These are phyloP conservation scores for Cryphonectria japonica DNA, from an alignment of 2,329 filamentous ascomycete species.

Conservation along the genomic window DNA sequence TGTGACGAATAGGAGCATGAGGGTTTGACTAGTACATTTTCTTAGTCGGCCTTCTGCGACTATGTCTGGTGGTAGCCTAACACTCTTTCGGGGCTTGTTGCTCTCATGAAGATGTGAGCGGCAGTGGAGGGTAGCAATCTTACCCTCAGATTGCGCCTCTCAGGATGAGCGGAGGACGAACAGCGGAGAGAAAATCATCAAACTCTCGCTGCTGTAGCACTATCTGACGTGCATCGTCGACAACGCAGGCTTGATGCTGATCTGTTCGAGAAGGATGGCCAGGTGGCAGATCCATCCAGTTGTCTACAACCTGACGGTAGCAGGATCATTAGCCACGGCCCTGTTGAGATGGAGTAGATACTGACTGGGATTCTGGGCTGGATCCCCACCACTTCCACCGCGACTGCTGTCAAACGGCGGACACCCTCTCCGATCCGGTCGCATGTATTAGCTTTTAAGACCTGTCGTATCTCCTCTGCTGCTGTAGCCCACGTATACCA, in stretches of 20 bases:
- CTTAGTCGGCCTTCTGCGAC: not conserved
- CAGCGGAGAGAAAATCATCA: not conserved
- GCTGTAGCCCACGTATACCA: not conserved
- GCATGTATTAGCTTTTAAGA: not conserved
- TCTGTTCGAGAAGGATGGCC: not conserved
- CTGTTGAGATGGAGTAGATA: not conserved
- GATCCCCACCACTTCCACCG: not conserved
- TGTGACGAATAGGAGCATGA: not conserved
- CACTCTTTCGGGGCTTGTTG: not conserved
- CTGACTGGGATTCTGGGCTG: not conserved
- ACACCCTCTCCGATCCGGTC: not conserved
- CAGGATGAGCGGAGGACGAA: not conserved
- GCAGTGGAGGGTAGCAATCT: not conserved
- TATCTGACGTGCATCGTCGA: constrained; percentile 1
- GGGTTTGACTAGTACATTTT: not conserved
- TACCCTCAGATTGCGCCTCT: not conserved
- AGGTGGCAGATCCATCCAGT: not conserved
- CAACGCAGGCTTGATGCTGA: not conserved
- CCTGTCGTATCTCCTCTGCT: not conserved
- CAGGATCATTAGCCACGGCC: not conserved
- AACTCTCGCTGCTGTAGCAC: not conserved
- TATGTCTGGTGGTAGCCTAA: not conserved
- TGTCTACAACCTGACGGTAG: not conserved
- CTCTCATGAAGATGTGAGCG: not conserved
- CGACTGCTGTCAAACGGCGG: not conserved